A percentile compares a stretch with the other conserved stretches of the same genome.
These are phyloP conservation scores for Gossypium raimondii DNA, from an alignment of 345 rosid species.

Conservation along the genomic window DNA sequence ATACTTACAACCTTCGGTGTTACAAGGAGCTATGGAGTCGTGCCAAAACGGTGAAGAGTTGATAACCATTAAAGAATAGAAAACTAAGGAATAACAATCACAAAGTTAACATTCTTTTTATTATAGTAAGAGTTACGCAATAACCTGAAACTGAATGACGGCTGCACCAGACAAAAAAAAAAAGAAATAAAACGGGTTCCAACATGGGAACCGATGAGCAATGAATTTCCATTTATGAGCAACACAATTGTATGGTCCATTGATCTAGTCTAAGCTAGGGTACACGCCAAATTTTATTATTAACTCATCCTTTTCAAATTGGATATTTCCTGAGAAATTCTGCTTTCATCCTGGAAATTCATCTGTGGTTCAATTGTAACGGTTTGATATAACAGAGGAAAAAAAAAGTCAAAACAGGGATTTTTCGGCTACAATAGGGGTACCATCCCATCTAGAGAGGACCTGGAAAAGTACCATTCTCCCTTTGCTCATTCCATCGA, in stretches of 20 bases:
- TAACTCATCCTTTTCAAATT: constrained; percentile 19
- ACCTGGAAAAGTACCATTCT: constrained; percentile 93
- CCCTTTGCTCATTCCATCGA: constrained; percentile 96
- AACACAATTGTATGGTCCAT: not conserved
- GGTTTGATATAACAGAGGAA: not conserved
- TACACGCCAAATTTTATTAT: constrained; percentile 35
- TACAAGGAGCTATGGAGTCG: too few relatives aligned
- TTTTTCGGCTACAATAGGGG: constrained; percentile 10
- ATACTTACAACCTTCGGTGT: too few relatives aligned
- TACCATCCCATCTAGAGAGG: constrained; percentile 65
- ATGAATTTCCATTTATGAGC: not conserved
- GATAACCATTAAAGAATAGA: not conserved
- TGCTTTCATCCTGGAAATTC: constrained; percentile 22
- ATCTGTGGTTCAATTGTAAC: not conserved
- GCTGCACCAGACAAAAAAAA: not conserved
- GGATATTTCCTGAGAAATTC: constrained; percentile 26
- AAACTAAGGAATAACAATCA: not conserved
- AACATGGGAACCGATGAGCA: not conserved
- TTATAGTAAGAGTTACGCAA: too few relatives aligned
- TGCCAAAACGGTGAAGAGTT: too few relatives aligned
- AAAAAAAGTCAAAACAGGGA: not conserved
- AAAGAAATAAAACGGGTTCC: not conserved
- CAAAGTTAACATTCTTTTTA: not conserved
- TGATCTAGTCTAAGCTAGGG: constrained; percentile 4
- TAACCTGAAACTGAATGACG: not conserved